phyloP scores from a whole-genome alignment of 75 land plant genomes.

The Pinus taeda region DNA sequence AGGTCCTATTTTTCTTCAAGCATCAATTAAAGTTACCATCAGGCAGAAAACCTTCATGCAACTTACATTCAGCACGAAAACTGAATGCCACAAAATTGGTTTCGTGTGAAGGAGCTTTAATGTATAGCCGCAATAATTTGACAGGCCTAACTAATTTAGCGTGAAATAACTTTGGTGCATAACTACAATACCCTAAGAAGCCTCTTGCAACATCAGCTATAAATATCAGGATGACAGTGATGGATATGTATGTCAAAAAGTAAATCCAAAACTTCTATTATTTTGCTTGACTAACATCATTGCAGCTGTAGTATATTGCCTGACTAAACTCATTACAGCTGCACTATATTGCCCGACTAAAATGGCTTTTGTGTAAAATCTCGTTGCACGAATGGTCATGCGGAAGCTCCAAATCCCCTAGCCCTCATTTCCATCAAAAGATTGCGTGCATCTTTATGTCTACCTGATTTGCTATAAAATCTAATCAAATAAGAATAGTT shows the following conservation, averaged over 20 bases:
- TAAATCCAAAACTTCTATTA: neutral
- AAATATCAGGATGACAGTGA: neutral
- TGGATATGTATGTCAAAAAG: neutral
- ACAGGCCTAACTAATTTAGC: neutral
- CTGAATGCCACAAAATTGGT: neutral
- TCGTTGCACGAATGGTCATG: neutral
- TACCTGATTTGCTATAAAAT: neutral
- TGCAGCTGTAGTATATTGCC: no score
- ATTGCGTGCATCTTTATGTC: neutral
- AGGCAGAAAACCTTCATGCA: neutral
- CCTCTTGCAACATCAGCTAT: neutral
- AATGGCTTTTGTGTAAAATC: neutral
- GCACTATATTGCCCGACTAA: no score
- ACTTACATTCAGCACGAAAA: neutral
- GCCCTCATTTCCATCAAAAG: neutral
- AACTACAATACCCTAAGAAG: no score
- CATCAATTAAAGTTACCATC: neutral
- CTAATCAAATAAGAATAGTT: neutral
- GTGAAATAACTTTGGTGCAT: no score
- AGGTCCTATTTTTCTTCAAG: neutral
- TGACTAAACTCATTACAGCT: no score
- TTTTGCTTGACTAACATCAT: neutral
- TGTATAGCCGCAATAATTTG: neutral
- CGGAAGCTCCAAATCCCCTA: neutral
- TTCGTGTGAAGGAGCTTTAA: neutral